These are phyloP conservation scores for Hydrangea macrophylla DNA, from an alignment of 148 eudicot genomes.

Conservation along the genomic window DNA sequence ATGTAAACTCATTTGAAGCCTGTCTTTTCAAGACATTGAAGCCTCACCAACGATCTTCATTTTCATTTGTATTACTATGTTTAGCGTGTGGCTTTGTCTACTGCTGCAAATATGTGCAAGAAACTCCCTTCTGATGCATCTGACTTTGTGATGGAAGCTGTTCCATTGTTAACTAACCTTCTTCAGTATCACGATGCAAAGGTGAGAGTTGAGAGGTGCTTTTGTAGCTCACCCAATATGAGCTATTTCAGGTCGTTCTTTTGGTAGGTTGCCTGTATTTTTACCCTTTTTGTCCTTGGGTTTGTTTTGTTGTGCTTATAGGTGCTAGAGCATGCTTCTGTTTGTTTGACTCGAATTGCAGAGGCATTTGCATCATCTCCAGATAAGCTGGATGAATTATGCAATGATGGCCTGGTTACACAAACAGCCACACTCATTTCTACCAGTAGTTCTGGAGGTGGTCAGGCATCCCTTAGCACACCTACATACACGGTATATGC, in stretches of 20 bases:
- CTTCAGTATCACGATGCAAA: slow-evolving; percentile 85
- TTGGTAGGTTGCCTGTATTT: too few relatives aligned
- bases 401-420: slow-evolving; percentile 72
- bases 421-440: slow-evolving; percentile 78
- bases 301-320: slow-evolving; percentile 19
- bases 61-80: not conserved
- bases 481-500: slow-evolving; percentile 81
- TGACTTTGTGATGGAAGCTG: slow-evolving; percentile 92
- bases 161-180: slow-evolving; percentile 74
- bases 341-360: slow-evolving; percentile 90
- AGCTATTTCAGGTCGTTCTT: too few relatives aligned
- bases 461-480: slow-evolving; percentile 90
- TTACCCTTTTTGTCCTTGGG: not conserved
- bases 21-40: not conserved
- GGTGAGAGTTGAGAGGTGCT: too few relatives aligned
- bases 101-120: slow-evolving; percentile 93
- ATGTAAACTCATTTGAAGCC: not conserved
- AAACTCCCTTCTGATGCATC: slow-evolving; percentile 87
- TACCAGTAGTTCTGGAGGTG: slow-evolving; percentile 83
- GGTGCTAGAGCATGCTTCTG: slow-evolving; percentile 97
- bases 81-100: slow-evolving; percentile 79
- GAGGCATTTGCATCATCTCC: slow-evolving; percentile 82
- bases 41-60: not conserved
- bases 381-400: slow-evolving; percentile 72
- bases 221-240: too few relatives aligned